Percentiles rank a stretch among this genome's conserved stretches.
Evolutionary conservation across 2,329 filamentous ascomycete species (phyloP).

Genomic region (Nannizziopsis barbatae): DNA sequence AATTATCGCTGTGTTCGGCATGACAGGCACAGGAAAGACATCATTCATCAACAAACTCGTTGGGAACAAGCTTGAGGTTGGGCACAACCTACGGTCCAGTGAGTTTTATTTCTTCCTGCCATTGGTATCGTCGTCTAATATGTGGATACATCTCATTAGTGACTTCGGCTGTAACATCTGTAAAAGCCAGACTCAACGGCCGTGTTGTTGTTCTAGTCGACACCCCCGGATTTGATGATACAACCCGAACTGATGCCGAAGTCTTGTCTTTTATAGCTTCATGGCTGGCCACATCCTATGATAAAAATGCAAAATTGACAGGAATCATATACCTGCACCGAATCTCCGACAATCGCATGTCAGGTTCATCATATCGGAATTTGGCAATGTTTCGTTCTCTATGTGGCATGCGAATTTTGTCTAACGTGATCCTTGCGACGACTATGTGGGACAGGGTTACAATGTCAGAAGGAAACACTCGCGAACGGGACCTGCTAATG

Average conservation of each 20-base stretch:
- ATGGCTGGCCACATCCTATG: not conserved
- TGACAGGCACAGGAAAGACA: not conserved
- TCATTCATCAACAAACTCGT: slow-evolving; percentile 1
- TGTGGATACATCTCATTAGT: not conserved
- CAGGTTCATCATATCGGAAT: not conserved
- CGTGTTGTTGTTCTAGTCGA: not conserved
- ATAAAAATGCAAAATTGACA: not conserved
- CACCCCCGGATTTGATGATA: slow-evolving; percentile 34
- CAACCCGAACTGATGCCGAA: not conserved
- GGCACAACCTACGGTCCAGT: slow-evolving; percentile 1
- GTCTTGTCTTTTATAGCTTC: not conserved
- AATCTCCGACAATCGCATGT: slow-evolving; percentile 4
- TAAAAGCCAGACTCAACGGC: not conserved
- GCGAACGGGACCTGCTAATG: not conserved
- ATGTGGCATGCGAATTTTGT: not conserved
- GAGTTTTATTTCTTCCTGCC: not conserved
- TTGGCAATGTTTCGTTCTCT: not conserved
- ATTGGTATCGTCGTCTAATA: not conserved
- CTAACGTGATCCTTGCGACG: slow-evolving; percentile 3
- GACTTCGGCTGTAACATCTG: not conserved
- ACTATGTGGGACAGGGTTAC: slow-evolving; percentile 3
- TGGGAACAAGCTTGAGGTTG: not conserved
- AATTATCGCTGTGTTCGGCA: not conserved
- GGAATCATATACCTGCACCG: slow-evolving; percentile 4
- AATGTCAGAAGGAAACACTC: not conserved